Evolutionary conservation across 2,329 filamentous ascomycete genomes (phyloP), one percentile per base, ranked within the genome.

Genomic region (Aspergillus luchuensis): DNA sequence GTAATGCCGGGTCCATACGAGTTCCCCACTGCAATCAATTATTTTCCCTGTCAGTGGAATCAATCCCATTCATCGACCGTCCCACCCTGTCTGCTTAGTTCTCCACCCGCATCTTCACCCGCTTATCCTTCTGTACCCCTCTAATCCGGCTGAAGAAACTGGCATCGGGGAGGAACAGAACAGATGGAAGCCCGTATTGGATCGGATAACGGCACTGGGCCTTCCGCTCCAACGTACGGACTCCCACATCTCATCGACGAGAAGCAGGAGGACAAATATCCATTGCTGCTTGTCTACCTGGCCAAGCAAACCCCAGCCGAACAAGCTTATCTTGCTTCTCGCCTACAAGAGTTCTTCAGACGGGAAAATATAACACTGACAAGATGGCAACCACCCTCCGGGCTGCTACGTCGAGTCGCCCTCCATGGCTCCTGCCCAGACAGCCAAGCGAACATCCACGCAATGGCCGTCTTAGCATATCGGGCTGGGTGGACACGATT

Each of bases 401-500:
- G 3, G 8, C 8, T 43, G 23, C 36, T 28, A 13, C 13, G 10
- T 7, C 39, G 13, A 21, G 4, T 55, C 19, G 23, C 52, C 33
- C 3, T 13, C 11, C 52, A 55, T 13, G 19, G 36, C n/a, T 28
- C 36, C 4, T 17, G 8, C 5, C 21, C 2, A n/a, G 52, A 55
- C 21, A 55, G 52, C 15, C 52, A 55, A 6, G 52, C 17, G 5
- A 55, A 55, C 11, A n/a, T 55, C 0, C 25, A 55, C 25, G 52
- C 52, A 10, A 19, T 30, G 11, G 52, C 33, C 8, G 38, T 47
- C 36, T 23, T 58, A 15, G 56, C 56, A 19, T 28, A 52, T 51
- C 48, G 56, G 5, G 56, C 47, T n/a, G 47, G 47, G 17, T 58
- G 56, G 56, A 33, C n/a, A 7, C 10, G 23, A 10, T n/a, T 58